These are phyloP conservation scores for Amanita subjunquillea DNA, from an alignment of 768 basidiomycete genomes.

Conservation along the genomic window DNA sequence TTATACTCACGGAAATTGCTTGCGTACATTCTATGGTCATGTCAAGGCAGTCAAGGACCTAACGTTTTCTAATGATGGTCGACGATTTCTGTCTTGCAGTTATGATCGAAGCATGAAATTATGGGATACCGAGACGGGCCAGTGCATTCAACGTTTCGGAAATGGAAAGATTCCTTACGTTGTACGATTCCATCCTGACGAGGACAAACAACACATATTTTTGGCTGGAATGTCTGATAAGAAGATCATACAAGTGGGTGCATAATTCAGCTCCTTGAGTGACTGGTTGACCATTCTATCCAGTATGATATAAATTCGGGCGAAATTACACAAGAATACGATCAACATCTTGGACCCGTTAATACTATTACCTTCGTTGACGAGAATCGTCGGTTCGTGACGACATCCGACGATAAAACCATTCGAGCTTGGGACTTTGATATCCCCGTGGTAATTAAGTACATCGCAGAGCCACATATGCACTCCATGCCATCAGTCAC, in stretches of 20 bases:
- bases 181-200: conserved; percentile 89
- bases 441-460: conserved; percentile 98
- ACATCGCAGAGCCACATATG: conserved; percentile 99
- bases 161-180: conserved; percentile 98
- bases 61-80: conserved; percentile 90
- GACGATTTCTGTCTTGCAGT: conserved; percentile 80
- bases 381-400: conserved; percentile 94
- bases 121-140: conserved; percentile 99
- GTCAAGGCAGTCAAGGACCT: conserved; percentile 95
- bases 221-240: conserved; percentile 99
- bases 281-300: conserved; percentile 11
- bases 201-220: conserved; percentile 93
- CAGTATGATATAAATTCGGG: conserved; percentile 94
- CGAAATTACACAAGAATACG: conserved; percentile 97
- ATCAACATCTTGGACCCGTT: conserved; percentile 96
- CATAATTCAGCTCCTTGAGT: not conserved
- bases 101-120: conserved; percentile 98
- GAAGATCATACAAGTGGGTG: conserved; percentile 87
- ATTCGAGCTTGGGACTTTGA: conserved; percentile 99
- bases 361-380: conserved; percentile 99
- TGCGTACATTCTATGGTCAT: conserved; percentile 96
- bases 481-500: conserved; percentile 99
- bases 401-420: conserved; percentile 98
- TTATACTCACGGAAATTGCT: conserved; percentile 92
- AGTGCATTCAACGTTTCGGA: conserved; percentile 92